Evolutionary conservation across 2,329 filamentous ascomycete species (phyloP), one percentile per base, ranked within the genome.

Genomic region (Fusarium zealandicum): DNA sequence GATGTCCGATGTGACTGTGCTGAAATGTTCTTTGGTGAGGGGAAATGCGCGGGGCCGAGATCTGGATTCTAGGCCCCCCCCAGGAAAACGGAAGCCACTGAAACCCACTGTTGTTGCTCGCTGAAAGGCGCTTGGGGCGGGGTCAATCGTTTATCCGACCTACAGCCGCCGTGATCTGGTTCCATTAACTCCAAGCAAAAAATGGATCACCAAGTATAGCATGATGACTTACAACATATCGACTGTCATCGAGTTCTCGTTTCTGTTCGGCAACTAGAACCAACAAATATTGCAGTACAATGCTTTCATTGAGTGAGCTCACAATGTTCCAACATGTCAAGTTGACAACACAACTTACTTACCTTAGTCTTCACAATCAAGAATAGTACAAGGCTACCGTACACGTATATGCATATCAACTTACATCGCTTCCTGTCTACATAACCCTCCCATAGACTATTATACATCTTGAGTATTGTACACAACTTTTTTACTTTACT

Each of bases 11-110:
- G 52, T 56, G 53, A 66, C 72, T 75, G 75, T 77, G 73, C 75
- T 77, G 75, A 78, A 73, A 76, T 76, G 70, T 78, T 73, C 74
- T 64, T 65, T 54, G 64, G 66, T 69, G 69, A 72, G 70, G 68
- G 69, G 67, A 72, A 69, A 66, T 71, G 67, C 68, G 66, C 65
- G 70, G 68, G 61, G 33, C 33, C n/a, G 16, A 4, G 10, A 36
- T 11, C 6, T 17, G 16, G 9, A 10, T 35, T 35, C 32, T 9
- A 35, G 16, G 32, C 32, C 22, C 20, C 32, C 22, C 20, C 20
- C 20, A 20, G 20, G 20, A 20, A 20, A 28, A 37, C 33, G 52
- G 32, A 42, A 53, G 39, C 31, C 53, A 59, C 33, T 41, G 39
- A 44, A 47, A 54, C 40, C 40, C 35, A 17, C 27, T 47, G 27